These are phyloP conservation scores for Golubevia sp. DNA, from an alignment of 1,284 basidiomycete species.

Conservation along the genomic window DNA sequence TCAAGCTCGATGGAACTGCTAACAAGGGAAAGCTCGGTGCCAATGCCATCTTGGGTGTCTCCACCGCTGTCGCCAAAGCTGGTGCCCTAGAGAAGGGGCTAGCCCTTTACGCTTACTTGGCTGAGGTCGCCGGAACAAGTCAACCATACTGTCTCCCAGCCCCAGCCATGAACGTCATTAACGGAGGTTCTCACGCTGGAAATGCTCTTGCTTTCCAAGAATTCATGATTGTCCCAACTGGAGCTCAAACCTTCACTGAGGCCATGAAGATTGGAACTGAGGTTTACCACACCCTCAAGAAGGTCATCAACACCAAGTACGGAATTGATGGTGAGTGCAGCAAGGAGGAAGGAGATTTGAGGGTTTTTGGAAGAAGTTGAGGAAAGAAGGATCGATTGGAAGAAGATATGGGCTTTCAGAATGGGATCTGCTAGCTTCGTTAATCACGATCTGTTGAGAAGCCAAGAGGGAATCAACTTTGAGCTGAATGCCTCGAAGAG, in stretches of 20 bases:
- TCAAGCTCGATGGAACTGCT: constrained; percentile 94
- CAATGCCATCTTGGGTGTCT: constrained; percentile 98
- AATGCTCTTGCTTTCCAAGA: constrained; percentile 99
- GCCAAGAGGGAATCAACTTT: too few species aligned
- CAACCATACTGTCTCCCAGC: constrained; percentile 81
- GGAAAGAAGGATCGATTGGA: too few species aligned
- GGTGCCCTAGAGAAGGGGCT: constrained; percentile 75
- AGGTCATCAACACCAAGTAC: constrained; percentile 98
- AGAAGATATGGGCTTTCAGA: too few species aligned
- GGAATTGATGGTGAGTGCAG: constrained; percentile 80
- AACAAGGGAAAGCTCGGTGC: constrained; percentile 99
- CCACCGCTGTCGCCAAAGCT: constrained; percentile 92
- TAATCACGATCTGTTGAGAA: too few species aligned
- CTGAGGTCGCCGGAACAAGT: constrained; percentile 90
- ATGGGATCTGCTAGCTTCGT: too few species aligned
- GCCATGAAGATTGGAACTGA: constrained; percentile 98
- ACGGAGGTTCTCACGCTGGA: constrained; percentile 98
- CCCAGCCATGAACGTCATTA: constrained; percentile 95
- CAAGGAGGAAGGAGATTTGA: too few species aligned
- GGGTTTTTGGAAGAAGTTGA: too few species aligned
- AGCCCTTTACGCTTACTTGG: constrained; percentile 95
- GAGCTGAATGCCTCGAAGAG: too few species aligned
- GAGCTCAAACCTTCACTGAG: constrained; percentile 87
- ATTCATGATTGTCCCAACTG: constrained; percentile 99
- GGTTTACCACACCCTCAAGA: constrained; percentile 98